A percentile compares a stretch with the other conserved stretches of the same genome.
phyloP scores from a whole-genome alignment of 2,329 filamentous ascomycete genomes.

The Emmonsiellopsis sp. region DNA sequence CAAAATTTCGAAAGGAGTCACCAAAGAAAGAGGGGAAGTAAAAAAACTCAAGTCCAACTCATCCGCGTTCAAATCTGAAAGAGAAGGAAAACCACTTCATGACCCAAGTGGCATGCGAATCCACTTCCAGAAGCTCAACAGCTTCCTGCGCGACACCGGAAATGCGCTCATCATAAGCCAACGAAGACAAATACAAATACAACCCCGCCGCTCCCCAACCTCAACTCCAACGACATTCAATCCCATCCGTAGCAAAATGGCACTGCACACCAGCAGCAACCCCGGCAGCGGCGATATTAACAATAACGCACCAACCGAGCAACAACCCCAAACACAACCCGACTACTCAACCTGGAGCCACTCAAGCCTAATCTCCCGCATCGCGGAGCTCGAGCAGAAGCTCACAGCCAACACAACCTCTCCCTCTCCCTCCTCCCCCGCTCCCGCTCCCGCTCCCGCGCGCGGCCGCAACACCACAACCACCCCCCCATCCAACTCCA shows the following conservation, averaged over 20 bases:
- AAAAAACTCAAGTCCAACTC: no score
- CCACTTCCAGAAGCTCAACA: constrained; percentile 1
- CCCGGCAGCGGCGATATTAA: no score
- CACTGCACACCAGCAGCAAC: background rate
- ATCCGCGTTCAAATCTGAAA: background rate
- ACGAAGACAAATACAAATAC: background rate
- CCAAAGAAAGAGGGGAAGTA: background rate
- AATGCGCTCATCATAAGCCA: background rate
- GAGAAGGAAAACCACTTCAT: background rate
- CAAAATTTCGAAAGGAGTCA: background rate
- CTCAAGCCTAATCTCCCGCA: constrained; percentile 56
- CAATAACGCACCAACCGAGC: no score
- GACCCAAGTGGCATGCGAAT: constrained; percentile 7
- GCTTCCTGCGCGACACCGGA: background rate
- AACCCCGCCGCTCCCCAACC: background rate
- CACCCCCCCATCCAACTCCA: background rate
- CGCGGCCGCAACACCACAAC: background rate
- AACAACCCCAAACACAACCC: background rate
- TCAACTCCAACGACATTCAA: background rate
- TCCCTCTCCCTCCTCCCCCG: constrained; percentile 5
- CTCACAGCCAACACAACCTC: constrained; percentile 38
- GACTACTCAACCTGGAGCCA: constrained; percentile 61
- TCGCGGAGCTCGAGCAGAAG: constrained; percentile 58
- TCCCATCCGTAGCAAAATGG: background rate
- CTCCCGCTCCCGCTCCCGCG: constrained; percentile 1